Base-by-base conservation (phyloP, 129 eudicot genomes). In the Arctium minus region DNA sequence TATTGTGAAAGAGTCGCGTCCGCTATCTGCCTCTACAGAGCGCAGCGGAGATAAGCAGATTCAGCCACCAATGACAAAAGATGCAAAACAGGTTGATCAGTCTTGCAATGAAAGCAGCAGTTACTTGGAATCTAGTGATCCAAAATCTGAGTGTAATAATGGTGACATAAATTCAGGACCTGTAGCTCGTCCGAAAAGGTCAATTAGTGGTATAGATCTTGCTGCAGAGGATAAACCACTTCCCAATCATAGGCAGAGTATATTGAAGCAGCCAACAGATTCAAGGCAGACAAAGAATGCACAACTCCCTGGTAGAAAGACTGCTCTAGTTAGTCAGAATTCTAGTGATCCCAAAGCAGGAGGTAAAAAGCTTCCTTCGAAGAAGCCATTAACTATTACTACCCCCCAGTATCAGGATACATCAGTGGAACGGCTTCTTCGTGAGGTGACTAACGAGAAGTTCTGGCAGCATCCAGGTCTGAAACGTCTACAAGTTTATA, bases 391-490 rank as follows among this genome's bases (percentile, higher is more conserved):
- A 79, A 77, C 86, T 4, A 71, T 85, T 40, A 46, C 76, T 33
- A 83, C 71, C 33, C 79, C 75, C 72, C 97, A 83, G 42, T 93
- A 93, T 88, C 97, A 91, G 75, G 99, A 96, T 78, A 88, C 98
- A 56, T 93, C 99, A 12, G 95, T 96, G 39, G 99, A 96, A 80
- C 94, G 99, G 18, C 96, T 96, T 80, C 74, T 93, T 85, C 97
- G 99, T 31, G 99, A 96, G 87, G 99, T 96, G 89, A 96, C 99
- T 29, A 91, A 92, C 84, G 97, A 91, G 68, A 90, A 89, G 81
- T 93, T 96, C 79, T 96, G 99, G 99, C 97, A 89, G 76, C 89
- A 91, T 88, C 95, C 98, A 93, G 99, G 99, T 96, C 87, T 70
- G 40, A 42, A 75, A 39, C 22, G n/a, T 35, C 64, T 53, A 76